Percentiles rank a stretch among this genome's conserved stretches.
Conservation (phyloP, 2,329 filamentous ascomycete species). For the Alternaria sp. region DNA sequence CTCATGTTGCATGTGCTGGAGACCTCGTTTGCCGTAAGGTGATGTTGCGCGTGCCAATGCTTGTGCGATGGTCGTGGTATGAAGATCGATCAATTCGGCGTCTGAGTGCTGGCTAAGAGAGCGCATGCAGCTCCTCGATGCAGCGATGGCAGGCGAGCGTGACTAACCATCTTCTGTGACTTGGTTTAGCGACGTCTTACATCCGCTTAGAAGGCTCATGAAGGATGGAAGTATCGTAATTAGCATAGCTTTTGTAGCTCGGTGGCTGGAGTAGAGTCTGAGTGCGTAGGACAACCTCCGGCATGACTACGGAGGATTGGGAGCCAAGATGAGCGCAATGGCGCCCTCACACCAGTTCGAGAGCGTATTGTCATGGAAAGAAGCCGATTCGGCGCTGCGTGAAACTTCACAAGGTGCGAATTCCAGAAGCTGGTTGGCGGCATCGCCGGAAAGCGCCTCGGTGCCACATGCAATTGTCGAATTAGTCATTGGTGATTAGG, state of each 20-base stretch:
- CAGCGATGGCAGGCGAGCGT: conserved; percentile 31
- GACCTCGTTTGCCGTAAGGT: conserved; percentile 24
- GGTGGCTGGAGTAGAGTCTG: neutral
- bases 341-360: too few species aligned
- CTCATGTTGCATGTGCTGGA: conserved; percentile 11
- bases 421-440: neutral
- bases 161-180: conserved; percentile 3
- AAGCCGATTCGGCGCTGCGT: neutral
- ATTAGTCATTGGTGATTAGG: neutral
- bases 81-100: conserved; percentile 30
- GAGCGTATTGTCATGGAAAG: neutral
- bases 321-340: neutral
- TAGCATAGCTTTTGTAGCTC: neutral
- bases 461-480: neutral
- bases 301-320: neutral
- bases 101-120: conserved; percentile 28
- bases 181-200: neutral
- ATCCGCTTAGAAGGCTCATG: neutral
- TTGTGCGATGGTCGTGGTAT: conserved; percentile 36
- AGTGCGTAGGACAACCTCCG: neutral
- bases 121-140: conserved; percentile 34
- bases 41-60: conserved; percentile 36
- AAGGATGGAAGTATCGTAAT: neutral
- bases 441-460: neutral
- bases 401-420: neutral